Percentiles rank a stretch among this genome's conserved stretches.
Evolutionary conservation across 228 moss, liverwort and hornwort genomes (phyloP).

Genomic region (Sphagnum fallax): DNA sequence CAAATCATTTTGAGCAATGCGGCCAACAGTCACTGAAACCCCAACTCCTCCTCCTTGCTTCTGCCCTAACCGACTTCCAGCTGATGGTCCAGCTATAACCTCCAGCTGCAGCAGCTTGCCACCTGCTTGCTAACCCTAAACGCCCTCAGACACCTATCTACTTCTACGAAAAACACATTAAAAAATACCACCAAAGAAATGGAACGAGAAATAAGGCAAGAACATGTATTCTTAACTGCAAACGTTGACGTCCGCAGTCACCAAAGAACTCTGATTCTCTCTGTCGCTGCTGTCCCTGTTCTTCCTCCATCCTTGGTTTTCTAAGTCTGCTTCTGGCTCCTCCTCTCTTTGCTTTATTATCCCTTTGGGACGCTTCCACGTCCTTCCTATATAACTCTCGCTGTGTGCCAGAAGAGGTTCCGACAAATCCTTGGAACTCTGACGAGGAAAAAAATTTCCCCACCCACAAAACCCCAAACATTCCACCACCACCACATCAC

Average conservation of each 20-base stretch:
- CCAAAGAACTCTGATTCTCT: slow-evolving; percentile 12
- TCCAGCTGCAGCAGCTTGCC: slow-evolving; percentile 68
- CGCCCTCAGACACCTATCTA: background rate
- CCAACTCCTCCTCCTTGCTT: slow-evolving; percentile 40
- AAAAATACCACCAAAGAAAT: background rate
- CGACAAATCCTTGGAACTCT: slow-evolving; percentile 29
- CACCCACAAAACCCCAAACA: background rate
- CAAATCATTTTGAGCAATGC: slow-evolving; percentile 70
- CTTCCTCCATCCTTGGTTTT: slow-evolving; percentile 24
- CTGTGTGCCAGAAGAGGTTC: slow-evolving; percentile 32
- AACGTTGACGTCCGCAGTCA: slow-evolving; percentile 11
- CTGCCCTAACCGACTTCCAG: slow-evolving; percentile 46
- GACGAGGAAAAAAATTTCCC: background rate
- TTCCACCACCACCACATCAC: background rate
- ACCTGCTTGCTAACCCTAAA: background rate
- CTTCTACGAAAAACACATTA: background rate
- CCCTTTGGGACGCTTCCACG: slow-evolving; percentile 34
- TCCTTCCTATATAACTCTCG: slow-evolving; percentile 14
- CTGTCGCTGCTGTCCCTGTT: slow-evolving; percentile 26
- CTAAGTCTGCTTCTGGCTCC: slow-evolving; percentile 2
- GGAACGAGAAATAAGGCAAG: background rate
- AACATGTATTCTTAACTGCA: background rate
- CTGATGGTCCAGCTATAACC: slow-evolving; percentile 69
- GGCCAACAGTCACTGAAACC: slow-evolving; percentile 51
- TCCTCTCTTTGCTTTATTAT: background rate